Evolutionary conservation across 1,284 basidiomycete genomes (phyloP), one percentile per base, ranked within the genome.

Genomic region (Cutaneotrichosporon mucoides): DNA sequence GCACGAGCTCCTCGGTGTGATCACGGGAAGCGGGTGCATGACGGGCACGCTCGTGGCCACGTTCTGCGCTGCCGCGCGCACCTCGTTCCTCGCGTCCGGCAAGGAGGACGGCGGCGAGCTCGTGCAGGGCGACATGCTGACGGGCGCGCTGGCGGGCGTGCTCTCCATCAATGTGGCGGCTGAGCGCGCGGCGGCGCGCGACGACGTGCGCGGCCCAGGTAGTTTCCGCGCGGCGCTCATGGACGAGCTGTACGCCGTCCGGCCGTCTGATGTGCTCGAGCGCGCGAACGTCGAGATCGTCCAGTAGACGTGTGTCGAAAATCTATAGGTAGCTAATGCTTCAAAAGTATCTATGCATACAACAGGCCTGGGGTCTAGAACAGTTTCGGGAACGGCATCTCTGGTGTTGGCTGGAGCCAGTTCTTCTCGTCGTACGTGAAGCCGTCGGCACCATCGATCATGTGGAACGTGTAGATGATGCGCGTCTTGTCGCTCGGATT

Each of bases 381-480:
- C 36, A 57, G 47, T 11, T 49, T 47, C 5, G 51, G 46, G 77
- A 95, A 95, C 0, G 90, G 90, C 85, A 89, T 87, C 24, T 81
- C 83, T 9, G 79, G 67, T 1, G 90, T 91, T 0, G 92, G 91
- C 73, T 96, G 92, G 59, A 95, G 80, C 76, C 76, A 77, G 58
- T 76, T 77, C 66, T 70, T 70, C 59, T 75, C 71, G 57, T 79
- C 78, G 49, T 77, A 79, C 16, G 56, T 58, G 15, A 60, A 63
- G 2, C 70, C 75, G 13, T 76, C 64, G 0, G 65, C 68, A 7
- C 78, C 76, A 50, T 81, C 80, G 45, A 82, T 81, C 76, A 80
- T 93, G 71, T 96, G 93, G 78, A 96, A 96, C 1, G 92, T 95
- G 73, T 95, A 96, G 41, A 92, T 92, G 69, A 89, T 90, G 15